Evolutionary conservation across 768 basidiomycete species (phyloP).

Genomic region (Tricholoma matsutake): DNA sequence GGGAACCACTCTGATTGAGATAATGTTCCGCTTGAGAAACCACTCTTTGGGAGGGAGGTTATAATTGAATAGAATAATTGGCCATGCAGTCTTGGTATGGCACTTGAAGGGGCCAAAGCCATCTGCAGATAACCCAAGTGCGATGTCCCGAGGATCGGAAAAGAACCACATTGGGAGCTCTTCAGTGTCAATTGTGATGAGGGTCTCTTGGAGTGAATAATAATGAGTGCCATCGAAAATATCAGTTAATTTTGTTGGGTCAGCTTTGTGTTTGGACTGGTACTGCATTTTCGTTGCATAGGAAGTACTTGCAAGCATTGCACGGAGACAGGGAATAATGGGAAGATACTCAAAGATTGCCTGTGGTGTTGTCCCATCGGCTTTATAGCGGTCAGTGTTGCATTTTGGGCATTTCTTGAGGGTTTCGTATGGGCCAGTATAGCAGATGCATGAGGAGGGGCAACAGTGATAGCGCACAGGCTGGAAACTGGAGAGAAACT

Average conservation of each 20-base stretch:
- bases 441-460: conserved; percentile 31
- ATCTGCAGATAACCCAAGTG: no score
- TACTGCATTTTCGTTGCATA: conserved; percentile 26
- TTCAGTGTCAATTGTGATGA: no score
- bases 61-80: no score
- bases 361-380: conserved; percentile 16
- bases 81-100: no score
- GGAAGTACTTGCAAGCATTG: conserved; percentile 9
- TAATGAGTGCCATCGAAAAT: conserved; percentile 35
- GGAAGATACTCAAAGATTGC: conserved; percentile 36
- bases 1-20: no score
- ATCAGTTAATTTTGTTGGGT: conserved; percentile 22
- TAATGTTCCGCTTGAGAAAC: no score
- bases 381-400: conserved; percentile 9
- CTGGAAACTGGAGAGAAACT: no score
- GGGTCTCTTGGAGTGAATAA: no score
- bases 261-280: conserved; percentile 12
- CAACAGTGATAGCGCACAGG: conserved; percentile 38
- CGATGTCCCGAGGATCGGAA: no score
- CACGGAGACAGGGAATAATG: conserved; percentile 31
- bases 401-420: conserved; percentile 34
- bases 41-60: no score
- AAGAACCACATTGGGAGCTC: no score
- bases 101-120: no score
- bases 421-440: conserved; percentile 14